phyloP scores from a whole-genome alignment of 2,329 filamentous ascomycete species.

The Sporothrix brunneoviolacea region DNA sequence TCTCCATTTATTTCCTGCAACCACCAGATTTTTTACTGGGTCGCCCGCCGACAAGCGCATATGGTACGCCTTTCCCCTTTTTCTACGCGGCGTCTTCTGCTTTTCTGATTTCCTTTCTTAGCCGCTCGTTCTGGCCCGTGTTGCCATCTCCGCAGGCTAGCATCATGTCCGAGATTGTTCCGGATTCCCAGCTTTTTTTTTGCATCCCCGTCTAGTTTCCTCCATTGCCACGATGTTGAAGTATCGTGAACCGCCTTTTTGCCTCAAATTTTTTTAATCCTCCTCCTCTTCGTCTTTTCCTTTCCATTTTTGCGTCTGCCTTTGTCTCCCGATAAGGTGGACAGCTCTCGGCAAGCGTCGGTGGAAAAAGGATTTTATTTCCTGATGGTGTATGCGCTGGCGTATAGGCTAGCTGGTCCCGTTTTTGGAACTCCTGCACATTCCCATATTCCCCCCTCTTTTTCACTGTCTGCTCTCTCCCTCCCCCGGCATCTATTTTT shows the following conservation, averaged over 20 bases:
- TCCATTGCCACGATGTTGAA: background rate
- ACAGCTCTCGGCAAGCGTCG: too few species aligned
- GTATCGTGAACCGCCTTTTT: background rate
- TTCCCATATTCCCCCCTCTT: background rate
- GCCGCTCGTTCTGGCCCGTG: background rate
- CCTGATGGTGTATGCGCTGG: slow-evolving; percentile 6
- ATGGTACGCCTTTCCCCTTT: background rate
- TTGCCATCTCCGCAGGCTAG: too few species aligned
- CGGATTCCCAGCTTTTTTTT: background rate
- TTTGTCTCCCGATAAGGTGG: background rate
- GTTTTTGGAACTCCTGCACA: too few species aligned
- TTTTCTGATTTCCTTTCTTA: background rate
- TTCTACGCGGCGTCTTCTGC: too few species aligned
- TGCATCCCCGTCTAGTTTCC: background rate
- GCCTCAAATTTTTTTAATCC: background rate
- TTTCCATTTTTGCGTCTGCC: background rate
- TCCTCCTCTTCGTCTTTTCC: slow-evolving; percentile 1
- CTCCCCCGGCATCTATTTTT: background rate
- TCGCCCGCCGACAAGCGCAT: background rate
- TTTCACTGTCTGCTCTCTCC: slow-evolving; percentile 1
- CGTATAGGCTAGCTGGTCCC: slow-evolving; percentile 6
- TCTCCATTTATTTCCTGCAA: too few species aligned
- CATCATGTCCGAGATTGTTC: background rate
- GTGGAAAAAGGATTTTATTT: too few species aligned
- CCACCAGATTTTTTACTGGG: slow-evolving; percentile 2